These are phyloP conservation scores for Tricholoma bakamatsutake DNA, from an alignment of 768 basidiomycete species.

Conservation along the genomic window DNA sequence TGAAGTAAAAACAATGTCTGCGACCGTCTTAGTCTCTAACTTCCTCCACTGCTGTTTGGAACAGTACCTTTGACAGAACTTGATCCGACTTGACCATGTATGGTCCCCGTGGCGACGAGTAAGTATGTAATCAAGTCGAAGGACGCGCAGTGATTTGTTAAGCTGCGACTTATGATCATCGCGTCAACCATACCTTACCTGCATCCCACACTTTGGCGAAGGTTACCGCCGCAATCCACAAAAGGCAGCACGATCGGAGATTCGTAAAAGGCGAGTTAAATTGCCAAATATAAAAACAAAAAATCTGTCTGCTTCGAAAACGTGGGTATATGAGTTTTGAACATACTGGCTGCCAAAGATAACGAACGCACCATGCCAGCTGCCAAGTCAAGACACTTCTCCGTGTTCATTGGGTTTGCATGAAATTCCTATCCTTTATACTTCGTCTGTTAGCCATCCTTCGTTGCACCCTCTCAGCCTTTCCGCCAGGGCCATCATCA, in stretches of 20 bases:
- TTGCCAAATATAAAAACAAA: background rate
- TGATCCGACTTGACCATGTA: too few relatives aligned
- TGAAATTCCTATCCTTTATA: slow-evolving; percentile 81
- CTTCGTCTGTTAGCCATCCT: slow-evolving; percentile 57
- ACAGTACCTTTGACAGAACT: too few relatives aligned
- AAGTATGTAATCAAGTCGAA: too few relatives aligned
- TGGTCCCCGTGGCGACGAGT: too few relatives aligned
- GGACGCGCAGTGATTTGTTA: too few relatives aligned
- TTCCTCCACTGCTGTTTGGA: too few relatives aligned
- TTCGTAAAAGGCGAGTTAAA: background rate
- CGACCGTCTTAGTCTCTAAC: background rate
- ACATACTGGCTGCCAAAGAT: background rate
- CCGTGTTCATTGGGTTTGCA: slow-evolving; percentile 63
- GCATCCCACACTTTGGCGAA: too few relatives aligned
- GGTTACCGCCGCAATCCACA: too few relatives aligned
- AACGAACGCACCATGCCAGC: slow-evolving; percentile 5
- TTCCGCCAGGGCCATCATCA: slow-evolving; percentile 73
- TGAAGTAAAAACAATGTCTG: too few relatives aligned
- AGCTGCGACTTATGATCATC: too few relatives aligned
- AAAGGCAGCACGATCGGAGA: too few relatives aligned
- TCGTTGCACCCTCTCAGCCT: slow-evolving; percentile 50
- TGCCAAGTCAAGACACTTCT: slow-evolving; percentile 2
- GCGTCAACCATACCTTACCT: too few relatives aligned
- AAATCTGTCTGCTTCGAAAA: background rate
- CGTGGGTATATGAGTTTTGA: background rate